These are phyloP conservation scores for Blastobotrys illinoisensis DNA, from an alignment of 1,139 yeast genomes.

Conservation along the genomic window DNA sequence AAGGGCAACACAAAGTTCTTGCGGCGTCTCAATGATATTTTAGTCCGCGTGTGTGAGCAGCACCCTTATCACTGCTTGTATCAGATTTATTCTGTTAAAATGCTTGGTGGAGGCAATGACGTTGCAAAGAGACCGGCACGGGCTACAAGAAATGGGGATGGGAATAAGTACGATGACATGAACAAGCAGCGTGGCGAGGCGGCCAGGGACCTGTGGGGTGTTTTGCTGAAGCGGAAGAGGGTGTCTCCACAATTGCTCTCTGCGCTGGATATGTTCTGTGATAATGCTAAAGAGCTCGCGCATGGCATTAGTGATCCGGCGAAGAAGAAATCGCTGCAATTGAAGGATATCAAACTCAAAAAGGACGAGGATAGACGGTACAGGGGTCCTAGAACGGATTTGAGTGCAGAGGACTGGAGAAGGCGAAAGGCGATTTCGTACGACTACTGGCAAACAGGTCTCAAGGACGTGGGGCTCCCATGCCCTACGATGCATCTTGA, in stretches of 20 bases:
- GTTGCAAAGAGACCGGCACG: neutral
- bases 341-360: constrained; percentile 8
- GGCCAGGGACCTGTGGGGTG: constrained; percentile 5
- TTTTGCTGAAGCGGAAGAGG: neutral
- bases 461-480: constrained; percentile 49
- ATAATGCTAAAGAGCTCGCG: constrained; percentile 7
- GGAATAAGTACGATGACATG: neutral
- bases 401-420: constrained; percentile 5
- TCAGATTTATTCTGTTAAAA: constrained; percentile 43
- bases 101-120: constrained; percentile 4
- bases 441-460: constrained; percentile 48
- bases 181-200: neutral
- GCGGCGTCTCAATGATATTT: constrained; percentile 33
- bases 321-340: constrained; percentile 1
- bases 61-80: constrained; percentile 81
- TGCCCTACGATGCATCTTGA: constrained; percentile 58
- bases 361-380: constrained; percentile 1
- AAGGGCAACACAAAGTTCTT: constrained; percentile 20
- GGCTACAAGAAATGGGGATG: neutral
- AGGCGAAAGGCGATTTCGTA: constrained; percentile 4
- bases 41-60: constrained; percentile 46
- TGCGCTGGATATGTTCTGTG: constrained; percentile 8
- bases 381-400: neutral
- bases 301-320: constrained; percentile 7
- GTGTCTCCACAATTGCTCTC: neutral